Percentiles rank a stretch among this genome's conserved stretches.
These are phyloP conservation scores for Tetradesmus obliquus DNA, from an alignment of 139 green algal species.

Conservation along the genomic window DNA sequence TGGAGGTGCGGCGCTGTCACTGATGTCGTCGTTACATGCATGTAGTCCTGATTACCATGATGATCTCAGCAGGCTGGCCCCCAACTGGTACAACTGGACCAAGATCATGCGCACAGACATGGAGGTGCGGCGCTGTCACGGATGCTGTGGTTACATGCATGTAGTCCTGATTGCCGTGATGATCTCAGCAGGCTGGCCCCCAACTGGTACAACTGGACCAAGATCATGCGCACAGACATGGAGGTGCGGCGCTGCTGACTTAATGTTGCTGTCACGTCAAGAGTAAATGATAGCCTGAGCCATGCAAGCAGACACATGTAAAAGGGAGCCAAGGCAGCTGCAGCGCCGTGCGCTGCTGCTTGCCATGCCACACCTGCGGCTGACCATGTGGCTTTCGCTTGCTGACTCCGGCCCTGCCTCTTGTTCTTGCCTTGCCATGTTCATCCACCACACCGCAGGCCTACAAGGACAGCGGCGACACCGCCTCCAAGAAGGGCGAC, in stretches of 20 bases:
- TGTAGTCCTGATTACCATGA: no score
- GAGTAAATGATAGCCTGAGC: no score
- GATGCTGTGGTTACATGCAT: not conserved
- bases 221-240: constrained; percentile 73
- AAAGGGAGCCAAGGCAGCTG: no score
- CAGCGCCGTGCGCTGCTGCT: no score
- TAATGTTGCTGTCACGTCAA: no score
- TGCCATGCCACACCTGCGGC: no score
- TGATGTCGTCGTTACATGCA: no score
- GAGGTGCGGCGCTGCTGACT: constrained; percentile 41
- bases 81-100: constrained; percentile 78
- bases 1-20: constrained; percentile 57
- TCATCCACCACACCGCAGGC: not conserved
- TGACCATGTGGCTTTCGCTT: not conserved
- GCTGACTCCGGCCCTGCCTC: no score
- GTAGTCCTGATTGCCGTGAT: constrained; percentile 47
- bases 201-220: constrained; percentile 75
- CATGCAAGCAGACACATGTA: no score
- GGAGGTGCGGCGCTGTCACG: constrained; percentile 45
- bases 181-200: constrained; percentile 83
- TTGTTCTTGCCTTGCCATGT: not conserved
- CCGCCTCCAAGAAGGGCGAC: constrained; percentile 55
- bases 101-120: constrained; percentile 74
- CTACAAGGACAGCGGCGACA: constrained; percentile 43
- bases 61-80: not conserved